Conservation (phyloP, 176 grass and related monocot species). For the Microstegium vimineum region DNA sequence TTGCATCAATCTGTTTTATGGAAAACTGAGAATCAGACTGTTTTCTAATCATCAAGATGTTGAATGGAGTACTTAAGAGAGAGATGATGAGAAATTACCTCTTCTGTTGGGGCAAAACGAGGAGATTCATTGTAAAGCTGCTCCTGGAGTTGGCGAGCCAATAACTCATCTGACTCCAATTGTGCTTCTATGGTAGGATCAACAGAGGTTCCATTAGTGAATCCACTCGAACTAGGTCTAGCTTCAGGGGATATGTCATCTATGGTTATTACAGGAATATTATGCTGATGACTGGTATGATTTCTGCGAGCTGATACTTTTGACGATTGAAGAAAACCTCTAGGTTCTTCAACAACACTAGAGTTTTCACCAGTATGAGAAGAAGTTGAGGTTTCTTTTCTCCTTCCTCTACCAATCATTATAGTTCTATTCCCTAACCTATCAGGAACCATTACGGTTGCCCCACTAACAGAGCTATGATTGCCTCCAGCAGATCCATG, state of each 20-base stretch:
- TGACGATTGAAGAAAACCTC: conserved; percentile 33
- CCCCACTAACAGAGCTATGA: conserved; percentile 8
- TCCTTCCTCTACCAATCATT: conserved; percentile 31
- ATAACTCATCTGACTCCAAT: conserved; percentile 81
- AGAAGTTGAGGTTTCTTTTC: conserved; percentile 31
- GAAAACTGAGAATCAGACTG: conserved; percentile 9
- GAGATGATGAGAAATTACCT: conserved; percentile 38
- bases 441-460: neutral
- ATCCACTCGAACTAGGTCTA: conserved; percentile 20
- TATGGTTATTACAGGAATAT: conserved; percentile 59
- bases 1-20: conserved; percentile 70
- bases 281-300: conserved; percentile 13
- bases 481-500: conserved; percentile 5
- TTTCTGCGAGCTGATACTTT: conserved; percentile 28
- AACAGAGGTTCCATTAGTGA: conserved; percentile 6
- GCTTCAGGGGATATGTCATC: conserved; percentile 46
- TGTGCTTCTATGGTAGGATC: conserved; percentile 42
- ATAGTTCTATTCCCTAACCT: conserved; percentile 20
- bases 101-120: conserved; percentile 43
- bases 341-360: conserved; percentile 33
- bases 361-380: conserved; percentile 34
- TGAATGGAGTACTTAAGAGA: neutral
- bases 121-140: conserved; percentile 78
- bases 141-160: conserved; percentile 87
- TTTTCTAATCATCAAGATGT: conserved; percentile 6